Evolutionary conservation across 2,329 filamentous ascomycete genomes (phyloP).

Genomic region (Aureobasidium sp.): DNA sequence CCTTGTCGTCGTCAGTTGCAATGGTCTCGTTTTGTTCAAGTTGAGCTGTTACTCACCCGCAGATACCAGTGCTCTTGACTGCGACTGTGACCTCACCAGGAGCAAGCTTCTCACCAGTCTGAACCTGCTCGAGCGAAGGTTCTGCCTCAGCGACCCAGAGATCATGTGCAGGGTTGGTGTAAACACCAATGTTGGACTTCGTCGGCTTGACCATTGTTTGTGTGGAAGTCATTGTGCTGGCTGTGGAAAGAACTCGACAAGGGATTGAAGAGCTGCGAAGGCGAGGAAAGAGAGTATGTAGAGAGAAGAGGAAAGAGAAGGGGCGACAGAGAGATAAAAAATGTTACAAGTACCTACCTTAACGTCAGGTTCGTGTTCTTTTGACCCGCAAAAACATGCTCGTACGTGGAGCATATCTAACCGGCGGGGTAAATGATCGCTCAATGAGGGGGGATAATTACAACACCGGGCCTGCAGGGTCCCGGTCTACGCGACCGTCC

Average conservation of each 20-base stretch:
- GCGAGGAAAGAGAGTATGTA: neutral
- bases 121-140: conserved; percentile 68
- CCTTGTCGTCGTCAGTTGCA: conserved; percentile 44
- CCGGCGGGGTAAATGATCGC: conserved; percentile 12
- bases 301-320: conserved; percentile 2
- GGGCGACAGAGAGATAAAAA: conserved; percentile 5
- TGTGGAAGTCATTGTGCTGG: conserved; percentile 12
- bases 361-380: conserved; percentile 10
- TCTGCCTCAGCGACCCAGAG: conserved; percentile 78
- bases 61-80: conserved; percentile 92
- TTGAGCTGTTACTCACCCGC: conserved; percentile 55
- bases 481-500: neutral
- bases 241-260: neutral
- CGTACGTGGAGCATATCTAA: conserved; percentile 9
- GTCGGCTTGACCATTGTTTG: conserved; percentile 23
- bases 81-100: conserved; percentile 80
- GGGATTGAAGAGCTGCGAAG: neutral
- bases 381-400: conserved; percentile 14
- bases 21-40: neutral
- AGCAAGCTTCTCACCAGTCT: conserved; percentile 61
- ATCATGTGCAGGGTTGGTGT: conserved; percentile 87
- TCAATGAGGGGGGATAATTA: conserved; percentile 14
- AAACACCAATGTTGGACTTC: conserved; percentile 91
- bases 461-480: conserved; percentile 7
- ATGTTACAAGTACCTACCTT: conserved; percentile 6